Conservation (phyloP, 169 alveolate species). For the Plasmodium gonderi region DNA sequence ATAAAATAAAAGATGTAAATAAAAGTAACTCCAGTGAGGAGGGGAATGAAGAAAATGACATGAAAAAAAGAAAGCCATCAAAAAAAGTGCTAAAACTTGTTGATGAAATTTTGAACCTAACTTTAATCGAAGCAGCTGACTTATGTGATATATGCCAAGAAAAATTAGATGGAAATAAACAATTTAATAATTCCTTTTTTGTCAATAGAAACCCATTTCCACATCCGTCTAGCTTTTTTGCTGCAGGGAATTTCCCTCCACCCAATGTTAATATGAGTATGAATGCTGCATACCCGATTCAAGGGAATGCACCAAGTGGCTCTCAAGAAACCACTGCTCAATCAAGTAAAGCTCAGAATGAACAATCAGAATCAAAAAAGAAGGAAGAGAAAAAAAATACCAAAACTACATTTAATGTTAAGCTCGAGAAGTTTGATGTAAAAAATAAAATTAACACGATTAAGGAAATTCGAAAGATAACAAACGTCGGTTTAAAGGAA, state of each 20-base stretch:
- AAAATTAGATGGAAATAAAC: slow-evolving; percentile 79
- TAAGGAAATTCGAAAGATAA: slow-evolving; percentile 85
- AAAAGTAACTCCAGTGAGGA: background rate
- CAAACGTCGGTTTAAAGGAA: slow-evolving; percentile 86
- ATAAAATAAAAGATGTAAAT: slow-evolving; percentile 20
- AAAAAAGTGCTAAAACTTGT: slow-evolving; percentile 85
- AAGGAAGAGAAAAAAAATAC: slow-evolving; percentile 76
- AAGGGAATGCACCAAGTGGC: background rate
- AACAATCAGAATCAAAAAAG: slow-evolving; percentile 14
- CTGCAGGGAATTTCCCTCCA: background rate
- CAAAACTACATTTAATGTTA: slow-evolving; percentile 75
- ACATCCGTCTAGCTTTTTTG: slow-evolving; percentile 80
- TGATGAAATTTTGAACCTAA: slow-evolving; percentile 87
- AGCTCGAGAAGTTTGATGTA: slow-evolving; percentile 84
- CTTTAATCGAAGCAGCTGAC: slow-evolving; percentile 91
- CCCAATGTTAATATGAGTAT: background rate
- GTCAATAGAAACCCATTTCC: slow-evolving; percentile 90
- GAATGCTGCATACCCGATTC: slow-evolving; percentile 4
- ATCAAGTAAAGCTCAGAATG: background rate
- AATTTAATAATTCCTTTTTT: slow-evolving; percentile 72
- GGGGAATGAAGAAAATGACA: background rate
- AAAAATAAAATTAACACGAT: slow-evolving; percentile 86
- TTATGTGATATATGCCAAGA: slow-evolving; percentile 90
- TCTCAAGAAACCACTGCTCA: background rate
- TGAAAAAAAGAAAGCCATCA: slow-evolving; percentile 28